Percentiles rank a stretch among this genome's conserved stretches.
These are phyloP conservation scores for Albugo laibachii DNA, from an alignment of 352 stramenopile genomes.

Conservation along the genomic window DNA sequence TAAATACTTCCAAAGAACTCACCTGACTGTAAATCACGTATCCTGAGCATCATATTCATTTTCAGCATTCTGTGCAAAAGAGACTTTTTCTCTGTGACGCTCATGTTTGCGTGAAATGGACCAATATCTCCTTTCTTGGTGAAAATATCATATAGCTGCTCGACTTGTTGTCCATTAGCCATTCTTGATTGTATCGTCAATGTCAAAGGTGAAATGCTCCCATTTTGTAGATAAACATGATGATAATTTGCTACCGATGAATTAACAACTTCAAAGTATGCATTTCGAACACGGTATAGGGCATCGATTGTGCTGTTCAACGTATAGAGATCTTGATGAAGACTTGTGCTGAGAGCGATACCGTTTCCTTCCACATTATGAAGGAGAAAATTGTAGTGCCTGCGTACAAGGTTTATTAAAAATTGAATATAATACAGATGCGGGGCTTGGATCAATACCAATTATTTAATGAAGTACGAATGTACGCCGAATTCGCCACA, in stretches of 20 bases:
- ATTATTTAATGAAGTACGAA: slow-evolving; percentile 65
- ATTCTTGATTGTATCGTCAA: background rate
- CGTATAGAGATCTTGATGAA: slow-evolving; percentile 39
- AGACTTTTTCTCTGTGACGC: slow-evolving; percentile 14
- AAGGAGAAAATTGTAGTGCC: slow-evolving; percentile 70
- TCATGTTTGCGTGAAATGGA: slow-evolving; percentile 30
- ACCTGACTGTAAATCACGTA: slow-evolving; percentile 43
- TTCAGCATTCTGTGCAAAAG: slow-evolving; percentile 24
- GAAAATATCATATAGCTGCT: background rate
- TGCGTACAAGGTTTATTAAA: slow-evolving; percentile 3
- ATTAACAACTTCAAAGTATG: slow-evolving; percentile 58
- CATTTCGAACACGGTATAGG: slow-evolving; percentile 39
- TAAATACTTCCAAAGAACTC: slow-evolving; percentile 20
- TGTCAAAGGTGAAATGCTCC: background rate
- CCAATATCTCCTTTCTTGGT: slow-evolving; percentile 13
- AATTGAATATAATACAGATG: background rate
- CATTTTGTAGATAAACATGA: slow-evolving; percentile 11
- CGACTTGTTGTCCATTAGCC: background rate
- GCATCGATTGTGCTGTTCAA: slow-evolving; percentile 49
- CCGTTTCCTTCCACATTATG: slow-evolving; percentile 1
- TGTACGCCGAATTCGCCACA: slow-evolving; percentile 64
- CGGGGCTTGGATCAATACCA: slow-evolving; percentile 16
- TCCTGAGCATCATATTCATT: slow-evolving; percentile 27
- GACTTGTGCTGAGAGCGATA: too few species aligned
- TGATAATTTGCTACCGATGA: slow-evolving; percentile 67